These are phyloP conservation scores for Backusella australiensis DNA, from an alignment of 192 early-diverging fungal genomes.

Conservation along the genomic window DNA sequence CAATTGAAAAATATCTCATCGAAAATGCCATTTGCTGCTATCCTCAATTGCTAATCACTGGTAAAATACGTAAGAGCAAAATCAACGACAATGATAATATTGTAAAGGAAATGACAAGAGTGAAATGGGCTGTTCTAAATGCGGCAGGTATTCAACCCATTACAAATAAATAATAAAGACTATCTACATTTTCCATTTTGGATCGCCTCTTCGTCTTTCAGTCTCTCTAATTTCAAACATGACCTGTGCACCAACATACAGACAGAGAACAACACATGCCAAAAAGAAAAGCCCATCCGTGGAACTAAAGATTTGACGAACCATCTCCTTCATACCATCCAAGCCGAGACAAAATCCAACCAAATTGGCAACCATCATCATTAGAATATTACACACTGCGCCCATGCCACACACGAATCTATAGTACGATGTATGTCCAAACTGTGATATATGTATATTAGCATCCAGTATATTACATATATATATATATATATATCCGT, in stretches of 20 bases:
- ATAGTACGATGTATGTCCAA: conserved; percentile 53
- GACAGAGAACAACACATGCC: conserved; percentile 38
- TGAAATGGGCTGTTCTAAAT: conserved; percentile 20
- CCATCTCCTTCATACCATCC: conserved; percentile 76
- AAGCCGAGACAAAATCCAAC: conserved; percentile 91
- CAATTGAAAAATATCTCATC: conserved; percentile 41
- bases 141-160: conserved; percentile 12
- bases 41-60: conserved; percentile 40
- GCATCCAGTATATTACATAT: not conserved
- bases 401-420: conserved; percentile 77
- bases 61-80: conserved; percentile 36
- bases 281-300: conserved; percentile 40
- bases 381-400: conserved; percentile 76
- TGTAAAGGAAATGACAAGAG: conserved; percentile 11
- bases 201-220: conserved; percentile 56
- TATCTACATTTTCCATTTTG: conserved; percentile 32
- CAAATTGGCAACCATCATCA: conserved; percentile 93
- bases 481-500: not conserved
- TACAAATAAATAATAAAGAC: not conserved
- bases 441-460: conserved; percentile 30
- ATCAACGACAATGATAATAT: conserved; percentile 15
- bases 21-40: conserved; percentile 49
- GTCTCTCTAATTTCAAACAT: conserved; percentile 81
- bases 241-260: conserved; percentile 68
- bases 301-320: conserved; percentile 54